A percentile compares a stretch with the other conserved stretches of the same genome.
Evolutionary conservation across 2,329 filamentous ascomycete species (phyloP).

Genomic region (Fusarium denticulatum): DNA sequence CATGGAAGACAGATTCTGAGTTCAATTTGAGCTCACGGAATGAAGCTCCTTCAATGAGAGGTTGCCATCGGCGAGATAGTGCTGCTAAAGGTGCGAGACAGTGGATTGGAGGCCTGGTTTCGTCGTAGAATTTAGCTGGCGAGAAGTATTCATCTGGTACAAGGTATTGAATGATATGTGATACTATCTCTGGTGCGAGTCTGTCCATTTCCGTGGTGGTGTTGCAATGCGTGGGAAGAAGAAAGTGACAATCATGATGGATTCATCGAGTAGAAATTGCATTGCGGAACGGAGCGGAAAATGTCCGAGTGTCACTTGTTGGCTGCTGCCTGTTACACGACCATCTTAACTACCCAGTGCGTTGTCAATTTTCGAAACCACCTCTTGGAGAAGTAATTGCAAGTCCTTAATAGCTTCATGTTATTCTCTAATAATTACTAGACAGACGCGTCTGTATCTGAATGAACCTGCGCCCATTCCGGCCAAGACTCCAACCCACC

Average conservation of each 20-base stretch:
- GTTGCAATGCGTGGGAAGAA: no score
- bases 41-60: background rate
- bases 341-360: no score
- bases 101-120: background rate
- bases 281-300: background rate
- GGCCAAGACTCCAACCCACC: constrained; percentile 9
- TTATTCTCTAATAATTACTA: background rate
- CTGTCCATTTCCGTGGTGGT: background rate
- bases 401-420: background rate
- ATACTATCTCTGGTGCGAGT: constrained; percentile 1
- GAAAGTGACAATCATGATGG: background rate
- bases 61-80: background rate
- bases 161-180: background rate
- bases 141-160: background rate
- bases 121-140: background rate
- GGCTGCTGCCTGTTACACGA: background rate
- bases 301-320: background rate
- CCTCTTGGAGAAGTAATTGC: no score
- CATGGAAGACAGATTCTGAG: background rate
- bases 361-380: no score
- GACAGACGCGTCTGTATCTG: background rate
- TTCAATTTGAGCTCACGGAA: background rate
- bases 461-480: constrained; percentile 7
- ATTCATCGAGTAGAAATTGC: background rate
- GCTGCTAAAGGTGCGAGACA: background rate